Evolutionary conservation across 352 stramenopile species (phyloP).

Genomic region (Thraustotheca clavata): DNA sequence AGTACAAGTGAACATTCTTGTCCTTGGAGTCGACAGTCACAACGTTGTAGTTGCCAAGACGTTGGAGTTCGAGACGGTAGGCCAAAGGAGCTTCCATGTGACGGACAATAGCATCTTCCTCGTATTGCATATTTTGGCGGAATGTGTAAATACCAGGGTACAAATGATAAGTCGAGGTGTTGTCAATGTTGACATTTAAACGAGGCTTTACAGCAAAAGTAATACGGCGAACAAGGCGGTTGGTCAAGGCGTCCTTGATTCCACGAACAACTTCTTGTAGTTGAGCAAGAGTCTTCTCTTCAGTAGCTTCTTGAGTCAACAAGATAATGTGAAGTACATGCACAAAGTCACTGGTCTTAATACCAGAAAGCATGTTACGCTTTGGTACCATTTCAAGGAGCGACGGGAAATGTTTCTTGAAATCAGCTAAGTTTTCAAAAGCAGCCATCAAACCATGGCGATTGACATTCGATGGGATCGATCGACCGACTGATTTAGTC

Average conservation of each 20-base stretch:
- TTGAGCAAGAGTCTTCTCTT: constrained; percentile 43
- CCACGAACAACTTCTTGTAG: constrained; percentile 58
- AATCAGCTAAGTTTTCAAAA: constrained; percentile 70
- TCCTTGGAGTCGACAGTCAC: constrained; percentile 87
- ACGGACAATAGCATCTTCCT: constrained; percentile 96
- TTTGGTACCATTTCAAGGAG: constrained; percentile 63
- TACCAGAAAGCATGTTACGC: constrained; percentile 58
- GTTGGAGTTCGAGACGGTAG: constrained; percentile 97
- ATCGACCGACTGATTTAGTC: constrained; percentile 31
- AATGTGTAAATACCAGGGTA: constrained; percentile 89
- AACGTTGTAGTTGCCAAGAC: constrained; percentile 97
- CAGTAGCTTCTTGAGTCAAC: constrained; percentile 54
- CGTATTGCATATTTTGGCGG: constrained; percentile 83
- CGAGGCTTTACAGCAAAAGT: constrained; percentile 79
- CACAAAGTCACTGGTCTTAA: constrained; percentile 52
- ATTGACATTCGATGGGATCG: constrained; percentile 58
- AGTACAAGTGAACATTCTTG: constrained; percentile 98
- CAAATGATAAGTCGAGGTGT: constrained; percentile 49
- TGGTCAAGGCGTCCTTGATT: constrained; percentile 40
- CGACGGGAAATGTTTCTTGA: constrained; percentile 59
- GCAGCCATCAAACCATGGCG: constrained; percentile 83
- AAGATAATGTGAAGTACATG: constrained; percentile 82
- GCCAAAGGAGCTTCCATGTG: constrained; percentile 97
- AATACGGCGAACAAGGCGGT: constrained; percentile 80
- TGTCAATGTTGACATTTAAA: constrained; percentile 12